Base-by-base conservation (phyloP, 805 yeast genomes). In the Lachancea nothofagi region DNA sequence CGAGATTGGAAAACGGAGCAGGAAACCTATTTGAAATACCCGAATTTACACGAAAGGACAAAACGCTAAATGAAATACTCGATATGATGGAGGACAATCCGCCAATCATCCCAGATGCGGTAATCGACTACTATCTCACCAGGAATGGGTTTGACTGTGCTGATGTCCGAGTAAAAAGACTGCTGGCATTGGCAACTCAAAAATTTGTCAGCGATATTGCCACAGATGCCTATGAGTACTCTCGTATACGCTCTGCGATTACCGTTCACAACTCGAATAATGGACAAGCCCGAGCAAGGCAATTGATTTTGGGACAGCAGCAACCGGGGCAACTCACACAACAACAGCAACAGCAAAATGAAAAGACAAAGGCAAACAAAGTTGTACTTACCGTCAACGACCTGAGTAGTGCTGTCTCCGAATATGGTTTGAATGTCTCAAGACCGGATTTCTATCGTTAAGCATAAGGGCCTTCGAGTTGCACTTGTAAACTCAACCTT, bases 31-130 rank as follows among this genome's bases (percentile, higher is more conserved):
- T 76, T 26, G 80, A 72, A 29, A 59, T 80, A 5, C 86, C 88
- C 0, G 86, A 79, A 40, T 67, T 82, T 36, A 74, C 87, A 1
- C 70, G 87, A 49, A 82, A 83, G 50, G 95, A 87, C 55, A 84
- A 83, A 53, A 80, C 93, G 0, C 66, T 93, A 38, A 77, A 81
- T 50, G 97, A 93, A 51, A 80, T 93, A 25, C 68, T 93, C 21
- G 83, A 81, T 24, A 69, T 88, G 70, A 82, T 93, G 90, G 95
- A 87, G 48, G 96, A 88, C 43, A 87, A 81, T 58, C 86, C 96
- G 3, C 98, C 98, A 2, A 81, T 90, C 24, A 93, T 93, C 29
- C 98, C 98, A 0, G 97, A 93, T 58, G 89, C 95, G 0, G 97
- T 93, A 8, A 84, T 96, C 0, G 97, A 90, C 56, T 93, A 88